phyloP scores from a whole-genome alignment of 345 rosid genomes.

The Brassica rapa region DNA sequence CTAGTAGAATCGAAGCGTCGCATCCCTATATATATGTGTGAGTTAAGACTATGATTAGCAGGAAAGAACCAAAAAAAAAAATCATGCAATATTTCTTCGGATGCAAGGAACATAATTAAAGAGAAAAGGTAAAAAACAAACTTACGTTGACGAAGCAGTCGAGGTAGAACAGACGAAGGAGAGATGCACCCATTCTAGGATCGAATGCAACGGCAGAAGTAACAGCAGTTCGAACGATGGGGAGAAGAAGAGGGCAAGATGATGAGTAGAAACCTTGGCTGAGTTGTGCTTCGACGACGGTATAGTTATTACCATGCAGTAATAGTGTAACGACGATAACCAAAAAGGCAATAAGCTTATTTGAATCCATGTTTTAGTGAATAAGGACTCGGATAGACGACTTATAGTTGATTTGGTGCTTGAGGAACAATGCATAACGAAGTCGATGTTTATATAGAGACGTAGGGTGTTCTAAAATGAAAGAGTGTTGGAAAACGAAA shows the following conservation, averaged over 20 bases:
- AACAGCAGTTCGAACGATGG: constrained; percentile 51
- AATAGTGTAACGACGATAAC: constrained; percentile 38
- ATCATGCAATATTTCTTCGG: no score
- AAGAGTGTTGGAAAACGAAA: constrained; percentile 14
- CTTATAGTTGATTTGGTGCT: constrained; percentile 18
- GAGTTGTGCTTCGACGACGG: constrained; percentile 62
- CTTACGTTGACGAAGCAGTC: constrained; percentile 92
- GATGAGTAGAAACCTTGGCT: constrained; percentile 58
- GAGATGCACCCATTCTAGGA: constrained; percentile 70
- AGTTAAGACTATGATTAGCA: constrained; percentile 1
- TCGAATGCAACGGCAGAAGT: constrained; percentile 53
- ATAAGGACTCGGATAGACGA: constrained; percentile 4
- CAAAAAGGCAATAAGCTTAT: constrained; percentile 29
- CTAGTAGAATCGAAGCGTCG: constrained; percentile 78
- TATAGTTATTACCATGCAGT: constrained; percentile 34
- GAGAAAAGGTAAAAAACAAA: not conserved
- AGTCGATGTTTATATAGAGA: constrained; percentile 50
- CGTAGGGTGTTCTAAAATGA: constrained; percentile 26
- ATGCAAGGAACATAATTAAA: not conserved
- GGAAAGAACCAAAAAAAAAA: not conserved
- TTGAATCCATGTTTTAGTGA: constrained; percentile 37
- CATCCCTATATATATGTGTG: constrained; percentile 52
- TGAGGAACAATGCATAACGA: constrained; percentile 10
- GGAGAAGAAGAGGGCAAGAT: constrained; percentile 54
- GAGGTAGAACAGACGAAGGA: constrained; percentile 85